Base-by-base conservation (phyloP, 1,284 basidiomycete genomes). In the Psilocybe mexicana region DNA sequence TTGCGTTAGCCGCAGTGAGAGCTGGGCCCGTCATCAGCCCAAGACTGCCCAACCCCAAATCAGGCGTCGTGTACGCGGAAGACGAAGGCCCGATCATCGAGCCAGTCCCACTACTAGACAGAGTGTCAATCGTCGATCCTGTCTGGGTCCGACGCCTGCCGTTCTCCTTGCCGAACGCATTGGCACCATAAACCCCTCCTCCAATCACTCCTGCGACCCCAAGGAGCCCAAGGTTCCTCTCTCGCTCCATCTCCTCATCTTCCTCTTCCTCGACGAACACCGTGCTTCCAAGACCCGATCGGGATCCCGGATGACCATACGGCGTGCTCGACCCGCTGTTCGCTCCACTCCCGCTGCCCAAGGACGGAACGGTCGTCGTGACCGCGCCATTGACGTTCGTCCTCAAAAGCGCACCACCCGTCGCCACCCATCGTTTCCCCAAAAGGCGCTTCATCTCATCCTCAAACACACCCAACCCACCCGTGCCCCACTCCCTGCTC, bases 251-350 rank as follows among this genome's bases (percentile, higher is more conserved):
- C 43, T 80, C 76, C 52, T 87, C 87, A 36, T 90, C 88, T 61
- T 91, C 89, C 14, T 90, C 87, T 61, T 90, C 89, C 67, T 90
- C 90, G 30, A 85, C 80, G 36, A 90, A 78, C 38, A 87, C 77
- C 11, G 79, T 84, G 43, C 78, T 73, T 0, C 86, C 86, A 3
- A 90, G 77, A 6, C 81, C 83, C 0, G 83, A 82, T 24, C 81
- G 74, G 42, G 71, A 28, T 33, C 69, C 56, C 23, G 67, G 58
- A 38, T 70, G 75, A 5, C 81, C 79, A 58, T 77, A 87, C 2
- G 87, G 85, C 40, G 87, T 87, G 65, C 84, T 87, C 14, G 85
- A 71, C 1, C 86, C 86, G 59, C 76, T 78, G 54, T 76, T 77
- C 26, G 71, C 75, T 6, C 80, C 80, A 59, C 78, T 71, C 58